Evolutionary conservation across 2,329 filamentous ascomycete genomes (phyloP).

Genomic region (Cryphonectria japonica): DNA sequence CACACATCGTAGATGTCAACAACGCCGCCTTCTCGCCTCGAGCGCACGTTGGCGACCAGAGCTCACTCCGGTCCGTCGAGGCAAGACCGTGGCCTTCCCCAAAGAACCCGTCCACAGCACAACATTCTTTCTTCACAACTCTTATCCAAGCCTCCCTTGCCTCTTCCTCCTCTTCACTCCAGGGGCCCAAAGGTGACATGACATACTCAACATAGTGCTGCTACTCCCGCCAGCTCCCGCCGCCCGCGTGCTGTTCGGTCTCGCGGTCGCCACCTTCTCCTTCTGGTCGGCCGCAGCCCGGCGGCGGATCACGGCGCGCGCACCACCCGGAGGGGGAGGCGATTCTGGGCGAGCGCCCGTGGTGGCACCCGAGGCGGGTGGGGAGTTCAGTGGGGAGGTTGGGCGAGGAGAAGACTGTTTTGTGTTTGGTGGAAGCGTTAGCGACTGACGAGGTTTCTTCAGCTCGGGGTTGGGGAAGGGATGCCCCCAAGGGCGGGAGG

Average conservation of each 20-base stretch:
- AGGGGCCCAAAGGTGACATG: not conserved
- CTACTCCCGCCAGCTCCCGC: constrained; percentile 95
- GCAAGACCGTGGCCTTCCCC: not conserved
- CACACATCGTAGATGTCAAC: not conserved
- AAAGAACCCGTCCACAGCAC: not conserved
- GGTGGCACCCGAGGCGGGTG: constrained; percentile 66
- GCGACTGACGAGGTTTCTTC: not conserved
- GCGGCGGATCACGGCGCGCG: constrained; percentile 92
- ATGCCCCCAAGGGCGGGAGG: no score
- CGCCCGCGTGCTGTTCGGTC: constrained; percentile 88
- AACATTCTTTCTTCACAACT: not conserved
- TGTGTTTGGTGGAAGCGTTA: constrained; percentile 28
- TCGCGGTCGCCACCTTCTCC: constrained; percentile 92
- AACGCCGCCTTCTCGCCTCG: not conserved
- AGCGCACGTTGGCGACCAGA: not conserved
- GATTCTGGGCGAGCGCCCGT: constrained; percentile 76
- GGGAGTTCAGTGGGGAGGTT: constrained; percentile 61
- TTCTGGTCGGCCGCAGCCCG: constrained; percentile 96
- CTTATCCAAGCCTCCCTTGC: not conserved
- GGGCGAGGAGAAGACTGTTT: constrained; percentile 62
- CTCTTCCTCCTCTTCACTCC: not conserved
- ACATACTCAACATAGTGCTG: constrained; percentile 93
- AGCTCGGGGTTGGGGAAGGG: no score
- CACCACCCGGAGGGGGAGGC: constrained; percentile 87
- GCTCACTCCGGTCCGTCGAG: not conserved